These are phyloP conservation scores for Crepidotus sp. DNA, from an alignment of 1,284 basidiomycete species.

Conservation along the genomic window DNA sequence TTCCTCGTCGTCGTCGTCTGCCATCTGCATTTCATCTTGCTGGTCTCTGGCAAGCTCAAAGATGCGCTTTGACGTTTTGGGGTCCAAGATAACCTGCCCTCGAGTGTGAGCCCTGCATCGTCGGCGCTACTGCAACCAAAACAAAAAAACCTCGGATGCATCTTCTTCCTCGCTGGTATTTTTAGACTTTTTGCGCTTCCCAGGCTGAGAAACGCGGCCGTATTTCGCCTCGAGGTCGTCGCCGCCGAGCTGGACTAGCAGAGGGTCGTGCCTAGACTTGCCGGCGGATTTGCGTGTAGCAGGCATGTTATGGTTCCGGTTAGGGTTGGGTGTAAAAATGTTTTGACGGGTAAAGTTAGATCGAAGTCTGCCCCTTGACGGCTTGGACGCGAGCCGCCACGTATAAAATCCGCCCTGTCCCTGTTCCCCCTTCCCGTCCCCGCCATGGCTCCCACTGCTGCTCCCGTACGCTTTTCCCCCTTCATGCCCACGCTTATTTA, in stretches of 20 bases:
- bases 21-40: conserved; percentile 77
- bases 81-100: conserved; percentile 64
- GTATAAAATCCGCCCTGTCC: conserved; percentile 7
- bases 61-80: conserved; percentile 83
- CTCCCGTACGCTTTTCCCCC: conserved; percentile 21
- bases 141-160: conserved; percentile 42
- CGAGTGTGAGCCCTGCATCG: conserved; percentile 11
- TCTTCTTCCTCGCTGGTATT: conserved; percentile 35
- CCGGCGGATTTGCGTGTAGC: conserved; percentile 40
- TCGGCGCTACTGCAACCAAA: background rate
- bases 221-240: conserved; percentile 72
- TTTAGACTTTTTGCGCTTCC: conserved; percentile 59
- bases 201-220: conserved; percentile 66
- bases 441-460: conserved; percentile 17
- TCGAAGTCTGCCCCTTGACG: background rate
- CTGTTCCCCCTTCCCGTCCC: background rate
- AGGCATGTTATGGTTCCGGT: conserved; percentile 46
- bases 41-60: conserved; percentile 90
- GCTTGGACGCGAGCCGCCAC: conserved; percentile 3
- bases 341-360: background rate
- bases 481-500: conserved; percentile 1
- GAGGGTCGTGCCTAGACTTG: conserved; percentile 72
- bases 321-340: too few species aligned
- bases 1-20: conserved; percentile 40
- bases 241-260: conserved; percentile 73